Evolutionary conservation across 176 grass and related monocot species (phyloP).

Genomic region (Oryza australiensis): DNA sequence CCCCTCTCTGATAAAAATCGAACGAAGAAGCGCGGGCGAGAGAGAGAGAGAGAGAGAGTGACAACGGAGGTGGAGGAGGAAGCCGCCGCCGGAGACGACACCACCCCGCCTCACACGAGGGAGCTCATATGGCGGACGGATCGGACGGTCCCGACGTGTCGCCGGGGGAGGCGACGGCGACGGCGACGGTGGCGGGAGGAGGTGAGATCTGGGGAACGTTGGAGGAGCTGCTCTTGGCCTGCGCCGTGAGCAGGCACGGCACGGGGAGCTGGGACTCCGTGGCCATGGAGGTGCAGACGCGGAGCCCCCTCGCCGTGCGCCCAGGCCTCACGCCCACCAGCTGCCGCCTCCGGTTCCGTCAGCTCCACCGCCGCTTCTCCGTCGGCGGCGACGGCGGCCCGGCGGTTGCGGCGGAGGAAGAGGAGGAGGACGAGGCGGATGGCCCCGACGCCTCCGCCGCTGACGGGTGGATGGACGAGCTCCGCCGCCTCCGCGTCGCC

Average conservation of each 20-base stretch:
- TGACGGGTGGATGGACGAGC: constrained; percentile 78
- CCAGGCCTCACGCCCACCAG: constrained; percentile 50
- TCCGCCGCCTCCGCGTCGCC: constrained; percentile 79
- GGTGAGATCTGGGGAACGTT: constrained; percentile 96
- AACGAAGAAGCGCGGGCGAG: neutral
- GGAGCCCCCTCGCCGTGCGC: constrained; percentile 44
- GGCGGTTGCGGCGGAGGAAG: neutral
- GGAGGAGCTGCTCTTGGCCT: constrained; percentile 92
- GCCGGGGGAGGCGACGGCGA: constrained; percentile 18
- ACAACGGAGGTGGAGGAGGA: neutral
- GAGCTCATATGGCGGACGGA: constrained; percentile 37
- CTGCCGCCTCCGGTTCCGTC: constrained; percentile 72
- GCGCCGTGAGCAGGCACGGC: constrained; percentile 80
- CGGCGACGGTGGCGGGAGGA: constrained; percentile 1
- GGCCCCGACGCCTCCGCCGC: constrained; percentile 42
- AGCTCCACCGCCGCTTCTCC: constrained; percentile 81
- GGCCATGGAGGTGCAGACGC: constrained; percentile 76
- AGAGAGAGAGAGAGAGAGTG: neutral
- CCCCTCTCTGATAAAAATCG: constrained; percentile 27
- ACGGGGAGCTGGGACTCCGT: constrained; percentile 85
- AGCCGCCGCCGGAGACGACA: constrained; percentile 19
- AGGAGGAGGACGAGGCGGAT: neutral
- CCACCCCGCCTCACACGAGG: neutral
- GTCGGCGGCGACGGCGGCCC: neutral
- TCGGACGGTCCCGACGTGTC: constrained; percentile 38